These are phyloP conservation scores for Claviceps lovelessii DNA, from an alignment of 2,329 filamentous ascomycete genomes.

Conservation along the genomic window DNA sequence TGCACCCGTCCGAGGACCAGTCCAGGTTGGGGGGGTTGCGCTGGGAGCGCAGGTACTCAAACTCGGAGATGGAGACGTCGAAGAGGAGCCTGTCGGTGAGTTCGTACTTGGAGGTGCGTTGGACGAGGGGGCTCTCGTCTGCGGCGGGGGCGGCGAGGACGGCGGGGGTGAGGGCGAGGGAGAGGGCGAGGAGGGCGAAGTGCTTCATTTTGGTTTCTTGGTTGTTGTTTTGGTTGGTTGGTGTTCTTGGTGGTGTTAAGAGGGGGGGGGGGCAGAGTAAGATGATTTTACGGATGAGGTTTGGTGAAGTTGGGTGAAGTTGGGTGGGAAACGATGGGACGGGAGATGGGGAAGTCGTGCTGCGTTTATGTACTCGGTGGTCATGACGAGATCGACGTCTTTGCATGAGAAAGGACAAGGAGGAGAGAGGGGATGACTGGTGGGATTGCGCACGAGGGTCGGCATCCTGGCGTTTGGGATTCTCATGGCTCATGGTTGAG, in stretches of 20 bases:
- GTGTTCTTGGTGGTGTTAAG: too few relatives aligned
- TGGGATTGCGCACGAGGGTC: too few relatives aligned
- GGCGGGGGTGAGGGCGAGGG: not conserved
- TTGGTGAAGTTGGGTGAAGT: not conserved
- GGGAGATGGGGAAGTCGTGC: not conserved
- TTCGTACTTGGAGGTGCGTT: not conserved
- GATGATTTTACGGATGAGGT: not conserved
- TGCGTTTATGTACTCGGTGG: not conserved
- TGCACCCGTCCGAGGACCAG: conserved; percentile 31
- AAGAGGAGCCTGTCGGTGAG: conserved; percentile 34
- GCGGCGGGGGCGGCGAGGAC: not conserved
- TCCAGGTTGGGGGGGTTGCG: conserved; percentile 23
- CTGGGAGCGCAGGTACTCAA: conserved; percentile 26
- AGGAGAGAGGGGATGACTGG: not conserved
- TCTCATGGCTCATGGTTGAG: too few relatives aligned
- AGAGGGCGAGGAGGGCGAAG: not conserved
- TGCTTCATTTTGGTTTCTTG: not conserved
- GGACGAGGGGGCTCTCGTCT: not conserved
- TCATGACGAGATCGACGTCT: not conserved
- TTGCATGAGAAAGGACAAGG: not conserved
- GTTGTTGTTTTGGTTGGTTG: not conserved
- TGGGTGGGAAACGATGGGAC: not conserved
- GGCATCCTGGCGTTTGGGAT: too few relatives aligned
- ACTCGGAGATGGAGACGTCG: conserved; percentile 25
- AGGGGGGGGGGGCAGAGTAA: too few relatives aligned